Evolutionary conservation across 1,284 basidiomycete genomes (phyloP).

Genomic region (Trichosporon ovoides): DNA sequence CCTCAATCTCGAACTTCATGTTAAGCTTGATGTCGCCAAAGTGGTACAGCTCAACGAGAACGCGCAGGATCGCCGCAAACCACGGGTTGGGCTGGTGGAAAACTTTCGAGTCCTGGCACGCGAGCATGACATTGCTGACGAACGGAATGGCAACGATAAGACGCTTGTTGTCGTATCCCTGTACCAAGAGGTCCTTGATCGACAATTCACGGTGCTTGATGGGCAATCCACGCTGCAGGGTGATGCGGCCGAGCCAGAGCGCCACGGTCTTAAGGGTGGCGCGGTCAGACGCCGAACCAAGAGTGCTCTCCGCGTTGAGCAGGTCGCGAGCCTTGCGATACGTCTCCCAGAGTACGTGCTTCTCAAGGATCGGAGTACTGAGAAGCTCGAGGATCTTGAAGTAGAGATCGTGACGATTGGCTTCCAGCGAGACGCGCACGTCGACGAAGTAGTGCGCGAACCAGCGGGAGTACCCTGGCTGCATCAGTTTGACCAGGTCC

Average conservation of each 20-base stretch:
- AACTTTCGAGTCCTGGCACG: conserved; percentile 79
- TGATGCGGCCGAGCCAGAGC: conserved; percentile 90
- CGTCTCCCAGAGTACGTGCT: conserved; percentile 87
- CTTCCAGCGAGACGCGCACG: conserved; percentile 91
- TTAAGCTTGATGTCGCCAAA: conserved; percentile 95
- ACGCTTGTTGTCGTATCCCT: conserved; percentile 89
- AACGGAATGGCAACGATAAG: conserved; percentile 95
- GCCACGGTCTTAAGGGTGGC: conserved; percentile 88
- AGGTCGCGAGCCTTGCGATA: conserved; percentile 76
- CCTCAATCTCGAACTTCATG: conserved; percentile 98
- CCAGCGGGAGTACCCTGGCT: conserved; percentile 81
- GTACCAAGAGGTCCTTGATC: conserved; percentile 91
- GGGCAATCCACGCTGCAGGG: conserved; percentile 83
- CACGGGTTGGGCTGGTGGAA: conserved; percentile 97
- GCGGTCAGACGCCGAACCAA: conserved; percentile 78
- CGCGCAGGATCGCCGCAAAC: conserved; percentile 88
- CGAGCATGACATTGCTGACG: conserved; percentile 93
- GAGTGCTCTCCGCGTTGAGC: conserved; percentile 87
- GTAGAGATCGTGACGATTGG: conserved; percentile 95
- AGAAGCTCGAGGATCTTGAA: conserved; percentile 86
- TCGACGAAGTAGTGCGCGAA: conserved; percentile 97
- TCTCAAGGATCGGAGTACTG: conserved; percentile 60
- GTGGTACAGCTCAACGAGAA: conserved; percentile 93
- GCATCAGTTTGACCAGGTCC: conserved; percentile 77
- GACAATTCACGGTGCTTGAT: conserved; percentile 90